These are phyloP conservation scores for Exutisphaerella laricina DNA, from an alignment of 2,329 filamentous ascomycete genomes.

Conservation along the genomic window DNA sequence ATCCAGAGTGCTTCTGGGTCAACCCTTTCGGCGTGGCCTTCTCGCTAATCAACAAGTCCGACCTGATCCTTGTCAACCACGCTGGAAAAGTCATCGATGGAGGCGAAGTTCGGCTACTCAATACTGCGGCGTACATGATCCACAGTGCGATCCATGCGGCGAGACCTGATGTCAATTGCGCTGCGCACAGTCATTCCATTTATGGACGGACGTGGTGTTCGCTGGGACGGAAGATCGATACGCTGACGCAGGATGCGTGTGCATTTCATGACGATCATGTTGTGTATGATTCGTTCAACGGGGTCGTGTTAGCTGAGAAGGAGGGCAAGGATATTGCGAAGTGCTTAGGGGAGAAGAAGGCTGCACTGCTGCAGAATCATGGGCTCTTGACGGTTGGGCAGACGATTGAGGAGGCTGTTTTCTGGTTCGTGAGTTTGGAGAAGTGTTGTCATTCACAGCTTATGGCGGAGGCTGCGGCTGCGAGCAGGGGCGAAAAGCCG, in stretches of 20 bases:
- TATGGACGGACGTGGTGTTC: constrained; percentile 42
- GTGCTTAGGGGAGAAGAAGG: constrained; percentile 38
- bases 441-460: constrained; percentile 40
- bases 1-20: constrained; percentile 33
- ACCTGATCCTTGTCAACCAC: constrained; percentile 44
- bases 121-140: constrained; percentile 45
- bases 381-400: constrained; percentile 42
- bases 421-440: constrained; percentile 41
- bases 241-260: constrained; percentile 41
- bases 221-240: constrained; percentile 41
- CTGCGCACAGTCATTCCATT: constrained; percentile 42
- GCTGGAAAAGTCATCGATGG: constrained; percentile 41
- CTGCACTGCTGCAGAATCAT: constrained; percentile 41
- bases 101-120: constrained; percentile 32
- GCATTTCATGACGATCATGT: constrained; percentile 40
- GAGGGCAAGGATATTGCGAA: constrained; percentile 43
- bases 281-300: constrained; percentile 43
- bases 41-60: constrained; percentile 39
- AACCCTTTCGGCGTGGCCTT: constrained; percentile 41
- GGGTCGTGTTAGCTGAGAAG: constrained; percentile 41
- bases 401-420: constrained; percentile 37
- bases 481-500: constrained; percentile 57
- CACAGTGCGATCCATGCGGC: constrained; percentile 39
- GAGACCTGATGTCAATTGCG: constrained; percentile 43
- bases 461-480: constrained; percentile 55